Evolutionary conservation across 73 alveolate genomes (phyloP), one percentile per base, ranked within the genome.

Genomic region (Stentor coeruleus): DNA sequence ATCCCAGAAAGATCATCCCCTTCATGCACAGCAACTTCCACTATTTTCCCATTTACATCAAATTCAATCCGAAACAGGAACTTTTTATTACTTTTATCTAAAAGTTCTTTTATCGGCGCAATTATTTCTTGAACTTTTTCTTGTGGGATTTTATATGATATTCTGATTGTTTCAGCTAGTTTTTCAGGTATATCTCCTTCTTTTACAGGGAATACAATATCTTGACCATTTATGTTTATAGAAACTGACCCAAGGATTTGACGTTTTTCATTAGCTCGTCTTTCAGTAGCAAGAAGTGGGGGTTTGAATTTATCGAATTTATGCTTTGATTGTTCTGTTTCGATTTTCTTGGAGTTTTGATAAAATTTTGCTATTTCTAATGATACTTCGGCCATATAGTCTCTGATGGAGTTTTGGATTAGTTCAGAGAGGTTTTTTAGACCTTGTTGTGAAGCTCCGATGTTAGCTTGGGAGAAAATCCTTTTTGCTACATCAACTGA

Each of bases 211-310:
- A 66, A 20, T 33, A 15, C 37, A 20, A 20, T 31, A 28, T 66
- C 79, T 66, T 66, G n/a, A 26, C 37, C 79, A 1, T 31, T 40
- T 28, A 31, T 20, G 14, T 31, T 66, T 26, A 66, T 33, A 20
- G n/a, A 31, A 1, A 66, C n/a, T 20, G 26, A 28, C 33, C 79
- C 79, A 20, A 66, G n/a, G n/a, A 66, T 40, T 26, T 20, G n/a
- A 28, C 37, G n/a, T 31, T 31, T 66, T 40, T 20, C 15, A 20
- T 66, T 40, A 20, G 79, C 79, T 31, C n/a, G 36, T 66, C 33
- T 66, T 66, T 66, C 79, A 20, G 79, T 66, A 14, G 11, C n/a
- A 1, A 66, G 33, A 20, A 66, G 79, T 66, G 79, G 79, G 11
- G 79, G 79, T 2, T 66, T 66, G 14, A 66, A 28, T 66, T 66